phyloP scores from a whole-genome alignment of 257 asterid species.

The Rehmannia glutinosa region DNA sequence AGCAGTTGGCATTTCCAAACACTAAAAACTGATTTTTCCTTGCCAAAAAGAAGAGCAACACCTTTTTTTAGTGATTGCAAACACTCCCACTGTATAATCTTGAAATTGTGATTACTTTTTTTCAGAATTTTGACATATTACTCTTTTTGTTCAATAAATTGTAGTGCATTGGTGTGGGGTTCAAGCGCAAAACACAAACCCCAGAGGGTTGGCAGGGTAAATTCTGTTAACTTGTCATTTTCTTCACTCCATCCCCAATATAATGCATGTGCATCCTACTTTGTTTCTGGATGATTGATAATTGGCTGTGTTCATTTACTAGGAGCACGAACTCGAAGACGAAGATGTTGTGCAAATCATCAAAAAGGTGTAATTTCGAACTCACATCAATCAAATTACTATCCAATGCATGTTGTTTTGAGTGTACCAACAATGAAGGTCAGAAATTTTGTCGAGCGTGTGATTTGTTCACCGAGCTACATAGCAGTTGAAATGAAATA shows the following conservation, averaged over 20 bases:
- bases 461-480: background rate
- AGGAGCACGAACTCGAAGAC: conserved; percentile 98
- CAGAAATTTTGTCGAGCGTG: background rate
- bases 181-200: conserved; percentile 99
- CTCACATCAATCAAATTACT: background rate
- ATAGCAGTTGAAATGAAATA: background rate
- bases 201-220: conserved; percentile 97
- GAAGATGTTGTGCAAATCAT: conserved; percentile 98
- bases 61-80: no score
- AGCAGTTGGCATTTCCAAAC: no score
- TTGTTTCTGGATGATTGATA: background rate
- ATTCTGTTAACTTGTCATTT: background rate
- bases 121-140: background rate
- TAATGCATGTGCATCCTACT: background rate
- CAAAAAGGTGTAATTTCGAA: conserved; percentile 57
- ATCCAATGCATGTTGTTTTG: conserved; percentile 1
- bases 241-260: background rate
- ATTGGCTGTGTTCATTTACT: conserved; percentile 1
- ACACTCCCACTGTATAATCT: background rate
- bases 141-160: conserved; percentile 18
- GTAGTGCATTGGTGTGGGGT: conserved; percentile 98
- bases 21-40: no score
- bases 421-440: background rate
- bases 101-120: background rate
- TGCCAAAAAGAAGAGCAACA: no score